Percentiles rank a stretch among this genome's conserved stretches.
Evolutionary conservation across 2,329 filamentous ascomycete genomes (phyloP).

Genomic region (Beauveria rudraprayagi): DNA sequence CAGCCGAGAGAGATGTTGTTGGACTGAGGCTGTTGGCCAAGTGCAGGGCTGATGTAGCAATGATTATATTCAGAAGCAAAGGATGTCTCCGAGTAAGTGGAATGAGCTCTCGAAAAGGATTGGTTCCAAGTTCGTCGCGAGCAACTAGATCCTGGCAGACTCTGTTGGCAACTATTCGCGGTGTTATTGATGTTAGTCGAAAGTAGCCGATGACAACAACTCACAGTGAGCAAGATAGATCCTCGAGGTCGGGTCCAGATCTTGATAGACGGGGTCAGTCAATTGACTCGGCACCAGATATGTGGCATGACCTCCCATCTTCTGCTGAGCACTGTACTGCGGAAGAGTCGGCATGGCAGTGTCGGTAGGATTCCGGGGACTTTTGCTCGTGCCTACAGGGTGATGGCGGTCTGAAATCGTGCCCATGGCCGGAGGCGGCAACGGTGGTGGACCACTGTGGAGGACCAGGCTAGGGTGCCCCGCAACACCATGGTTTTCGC

Average conservation of each 20-base stretch:
- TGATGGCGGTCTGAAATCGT: not conserved
- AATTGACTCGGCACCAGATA: slow-evolving; percentile 19
- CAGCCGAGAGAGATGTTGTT: slow-evolving; percentile 23
- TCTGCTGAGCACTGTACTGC: not conserved
- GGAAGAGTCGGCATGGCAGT: not conserved
- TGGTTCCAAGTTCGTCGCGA: slow-evolving; percentile 36
- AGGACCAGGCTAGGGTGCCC: slow-evolving; percentile 10
- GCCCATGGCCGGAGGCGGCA: not conserved
- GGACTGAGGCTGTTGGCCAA: slow-evolving; percentile 36
- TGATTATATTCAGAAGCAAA: slow-evolving; percentile 39
- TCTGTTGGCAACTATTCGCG: slow-evolving; percentile 32
- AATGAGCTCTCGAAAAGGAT: slow-evolving; percentile 41
- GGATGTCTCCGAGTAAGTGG: slow-evolving; percentile 38
- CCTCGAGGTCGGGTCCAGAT: slow-evolving; percentile 37
- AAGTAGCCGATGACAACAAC: slow-evolving; percentile 16
- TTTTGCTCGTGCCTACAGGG: not conserved
- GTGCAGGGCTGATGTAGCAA: slow-evolving; percentile 42
- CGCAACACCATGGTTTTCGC: slow-evolving; percentile 16
- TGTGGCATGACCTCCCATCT: not conserved
- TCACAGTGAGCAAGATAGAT: slow-evolving; percentile 45
- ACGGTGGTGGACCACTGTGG: slow-evolving; percentile 2
- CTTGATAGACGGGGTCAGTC: slow-evolving; percentile 48
- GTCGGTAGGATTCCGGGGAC: not conserved
- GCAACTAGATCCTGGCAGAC: slow-evolving; percentile 48
- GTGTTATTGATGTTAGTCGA: slow-evolving; percentile 17